Conservation (phyloP, 805 yeast species). For the Novakomyces olei region DNA sequence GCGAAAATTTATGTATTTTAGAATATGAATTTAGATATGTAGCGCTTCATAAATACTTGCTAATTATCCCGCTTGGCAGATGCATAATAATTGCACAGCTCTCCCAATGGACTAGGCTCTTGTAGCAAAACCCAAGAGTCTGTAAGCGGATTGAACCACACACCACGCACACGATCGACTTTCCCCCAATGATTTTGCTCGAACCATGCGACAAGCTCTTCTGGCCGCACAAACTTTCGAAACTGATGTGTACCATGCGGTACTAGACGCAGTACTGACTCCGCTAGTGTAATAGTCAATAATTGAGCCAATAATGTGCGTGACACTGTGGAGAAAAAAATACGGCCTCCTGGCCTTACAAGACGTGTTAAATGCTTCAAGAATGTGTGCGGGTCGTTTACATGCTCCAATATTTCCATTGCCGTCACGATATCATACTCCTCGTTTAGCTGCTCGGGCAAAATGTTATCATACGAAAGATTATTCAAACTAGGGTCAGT, state of each 20-base stretch:
- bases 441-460: conserved; percentile 18
- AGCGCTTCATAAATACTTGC: conserved; percentile 2
- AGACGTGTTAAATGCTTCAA: conserved; percentile 43
- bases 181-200: conserved; percentile 37
- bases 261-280: conserved; percentile 53
- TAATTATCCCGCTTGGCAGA: conserved; percentile 28
- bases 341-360: conserved; percentile 60
- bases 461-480: too few relatives aligned
- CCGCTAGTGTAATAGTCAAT: conserved; percentile 83
- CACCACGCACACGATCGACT: conserved; percentile 63
- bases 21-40: too few relatives aligned
- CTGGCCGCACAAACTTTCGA: conserved; percentile 60
- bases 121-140: conserved; percentile 19
- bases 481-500: conserved; percentile 41
- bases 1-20: too few relatives aligned
- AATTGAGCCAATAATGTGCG: conserved; percentile 72
- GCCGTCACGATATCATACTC: conserved; percentile 65
- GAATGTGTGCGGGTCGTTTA: conserved; percentile 58
- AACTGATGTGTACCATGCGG: conserved; percentile 85
- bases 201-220: conserved; percentile 51
- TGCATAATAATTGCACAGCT: conserved; percentile 68
- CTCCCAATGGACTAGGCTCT: conserved; percentile 27
- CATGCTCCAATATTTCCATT: conserved; percentile 92
- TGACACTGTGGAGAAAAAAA: conserved; percentile 79
- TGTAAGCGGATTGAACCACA: conserved; percentile 19